phyloP scores from a whole-genome alignment of 2,329 filamentous ascomycete species.

The Dothistroma septosporum region DNA sequence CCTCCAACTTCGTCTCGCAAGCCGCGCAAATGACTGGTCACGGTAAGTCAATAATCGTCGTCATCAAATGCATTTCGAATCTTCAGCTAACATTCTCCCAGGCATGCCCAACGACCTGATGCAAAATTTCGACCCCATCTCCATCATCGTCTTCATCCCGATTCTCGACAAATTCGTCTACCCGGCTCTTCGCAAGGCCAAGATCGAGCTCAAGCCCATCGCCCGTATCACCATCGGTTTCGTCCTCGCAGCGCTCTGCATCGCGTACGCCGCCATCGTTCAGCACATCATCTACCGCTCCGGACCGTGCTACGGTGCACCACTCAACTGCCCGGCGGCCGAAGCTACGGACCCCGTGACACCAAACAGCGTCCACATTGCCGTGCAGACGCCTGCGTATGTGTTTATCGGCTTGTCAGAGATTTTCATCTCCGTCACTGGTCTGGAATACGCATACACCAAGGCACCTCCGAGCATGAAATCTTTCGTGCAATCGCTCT shows the following conservation, averaged over 20 bases:
- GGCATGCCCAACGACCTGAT: conserved; percentile 48
- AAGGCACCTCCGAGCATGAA: conserved; percentile 47
- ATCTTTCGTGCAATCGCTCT: conserved; percentile 52
- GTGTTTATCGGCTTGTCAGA: conserved; percentile 44
- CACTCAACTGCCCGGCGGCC: conserved; percentile 38
- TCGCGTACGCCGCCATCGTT: conserved; percentile 55
- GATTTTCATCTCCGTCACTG: conserved; percentile 47
- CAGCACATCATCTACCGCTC: conserved; percentile 54
- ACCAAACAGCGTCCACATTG: conserved; percentile 45
- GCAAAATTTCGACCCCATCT: conserved; percentile 46
- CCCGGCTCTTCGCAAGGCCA: conserved; percentile 41
- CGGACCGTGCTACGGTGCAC: conserved; percentile 50
- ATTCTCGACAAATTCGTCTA: conserved; percentile 45
- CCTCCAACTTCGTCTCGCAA: conserved; percentile 48
- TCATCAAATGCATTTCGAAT: no score
- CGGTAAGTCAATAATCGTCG: conserved; percentile 45
- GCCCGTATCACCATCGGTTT: conserved; percentile 53
- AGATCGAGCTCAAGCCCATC: conserved; percentile 46
- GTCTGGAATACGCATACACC: conserved; percentile 46
- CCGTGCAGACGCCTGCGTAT: conserved; percentile 45
- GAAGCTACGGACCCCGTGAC: conserved; percentile 26
- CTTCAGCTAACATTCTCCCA: no score
- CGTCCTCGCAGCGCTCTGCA: conserved; percentile 50
- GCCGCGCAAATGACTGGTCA: conserved; percentile 45
- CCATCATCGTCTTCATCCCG: conserved; percentile 46